Evolutionary conservation across 2,329 filamentous ascomycete species (phyloP), one percentile per base, ranked within the genome.

Genomic region (Nemania sp.): DNA sequence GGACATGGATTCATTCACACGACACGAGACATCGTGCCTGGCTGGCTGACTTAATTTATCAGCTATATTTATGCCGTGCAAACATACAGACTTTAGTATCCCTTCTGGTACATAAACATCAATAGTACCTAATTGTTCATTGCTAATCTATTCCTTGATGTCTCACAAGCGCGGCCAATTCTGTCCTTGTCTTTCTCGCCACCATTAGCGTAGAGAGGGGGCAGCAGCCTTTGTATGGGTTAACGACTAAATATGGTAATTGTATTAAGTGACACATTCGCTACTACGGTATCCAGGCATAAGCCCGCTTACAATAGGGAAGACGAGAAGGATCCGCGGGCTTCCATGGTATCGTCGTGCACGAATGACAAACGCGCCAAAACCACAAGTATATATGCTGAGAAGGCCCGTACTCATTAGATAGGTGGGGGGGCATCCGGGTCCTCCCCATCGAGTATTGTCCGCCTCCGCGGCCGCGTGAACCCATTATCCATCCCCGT

Each of bases 371-470:
- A 26, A 55, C 32, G 32, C 5, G 41, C 41, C 35, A 32, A 20
- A 22, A 49, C 20, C 41, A 52, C 20, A 27, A 43, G n/a, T n/a
- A n/a, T 18, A 24, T 38, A 54, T 74, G 52, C 73, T 74, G 18
- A 73, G 72, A 22, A 55, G 51, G 32, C 43, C n/a, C 72, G 72
- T 11, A 32, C 27, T 32, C 24, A 32, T 72, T 69, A 78, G 52
- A 77, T 76, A n/a, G 77, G 77, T 7, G 77, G 77, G 2, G 77
- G 73, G 35, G 75, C 73, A 53, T 77, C 76, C 35, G 62, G 72
- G 26, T 77, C 77, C 54, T 78, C 77, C 35, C 77, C 76, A 32
- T 78, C 77, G n/a, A 78, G 72, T 49, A 78, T 71, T 20, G 77
- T 78, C 26, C 76, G 56, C 22, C 73, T 69, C 10, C 75, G 73